Conservation (phyloP, 495 filamentous ascomycete genomes). For the Aspergillus olivimuriae region DNA sequence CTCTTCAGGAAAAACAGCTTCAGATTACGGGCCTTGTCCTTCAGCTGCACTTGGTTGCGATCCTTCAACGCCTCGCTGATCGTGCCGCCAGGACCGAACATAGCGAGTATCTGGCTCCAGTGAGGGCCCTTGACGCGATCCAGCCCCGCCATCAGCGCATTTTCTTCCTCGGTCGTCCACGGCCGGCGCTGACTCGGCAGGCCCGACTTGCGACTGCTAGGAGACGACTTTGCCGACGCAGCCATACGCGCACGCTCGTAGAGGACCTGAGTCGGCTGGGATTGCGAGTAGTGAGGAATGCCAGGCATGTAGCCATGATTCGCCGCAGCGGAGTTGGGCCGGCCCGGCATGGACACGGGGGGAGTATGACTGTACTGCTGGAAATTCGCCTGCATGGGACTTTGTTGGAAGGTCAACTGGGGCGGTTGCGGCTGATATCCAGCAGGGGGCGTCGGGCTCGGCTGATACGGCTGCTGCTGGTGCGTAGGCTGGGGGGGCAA, state of each 20-base stretch:
- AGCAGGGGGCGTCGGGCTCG: conserved; percentile 34
- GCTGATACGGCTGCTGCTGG: conserved; percentile 31
- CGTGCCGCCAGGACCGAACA: conserved; percentile 79
- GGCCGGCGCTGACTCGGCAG: conserved; percentile 79
- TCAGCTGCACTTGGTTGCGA: conserved; percentile 89
- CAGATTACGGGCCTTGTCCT: conserved; percentile 90
- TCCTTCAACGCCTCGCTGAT: conserved; percentile 85
- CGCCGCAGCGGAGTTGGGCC: conserved; percentile 28
- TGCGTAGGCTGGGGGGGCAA: conserved; percentile 21
- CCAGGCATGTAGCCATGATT: conserved; percentile 44
- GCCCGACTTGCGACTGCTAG: conserved; percentile 65
- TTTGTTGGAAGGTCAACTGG: conserved; percentile 37
- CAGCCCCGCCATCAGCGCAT: conserved; percentile 84
- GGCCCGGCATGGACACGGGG: conserved; percentile 27
- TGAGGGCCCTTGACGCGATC: conserved; percentile 90
- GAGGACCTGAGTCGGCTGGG: conserved; percentile 67
- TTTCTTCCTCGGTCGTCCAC: conserved; percentile 88
- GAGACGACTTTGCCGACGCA: conserved; percentile 71
- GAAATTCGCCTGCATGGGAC: conserved; percentile 36
- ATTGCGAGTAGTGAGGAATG: conserved; percentile 60
- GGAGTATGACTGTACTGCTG: conserved; percentile 41
- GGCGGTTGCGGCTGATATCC: conserved; percentile 31
- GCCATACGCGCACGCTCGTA: conserved; percentile 80
- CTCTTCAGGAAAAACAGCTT: conserved; percentile 96
- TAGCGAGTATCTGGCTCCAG: conserved; percentile 88